Base-by-base conservation (phyloP, 208 protist genomes). In the Wallacemonas sp. region DNA sequence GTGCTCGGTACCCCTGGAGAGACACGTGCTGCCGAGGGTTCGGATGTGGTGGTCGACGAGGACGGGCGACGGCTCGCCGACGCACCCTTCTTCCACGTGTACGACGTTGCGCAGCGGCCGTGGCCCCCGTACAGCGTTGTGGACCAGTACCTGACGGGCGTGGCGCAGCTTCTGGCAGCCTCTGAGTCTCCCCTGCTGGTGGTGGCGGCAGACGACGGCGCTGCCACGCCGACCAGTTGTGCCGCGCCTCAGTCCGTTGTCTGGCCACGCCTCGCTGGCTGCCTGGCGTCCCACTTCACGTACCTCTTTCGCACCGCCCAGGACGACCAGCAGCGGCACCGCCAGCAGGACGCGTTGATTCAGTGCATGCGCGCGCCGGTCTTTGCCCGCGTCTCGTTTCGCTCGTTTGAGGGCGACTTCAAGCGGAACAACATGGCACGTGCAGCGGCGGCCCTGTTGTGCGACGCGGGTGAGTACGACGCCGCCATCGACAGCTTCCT, bases 401-500 rank as follows among this genome's bases (percentile, higher is more conserved):
- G 19, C 44, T 54, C 52, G 33, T 87, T 68, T 16, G 70, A 88
- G 55, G 47, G 66, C 2, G 78, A 85, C 43, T 81, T 90, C 54
- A 61, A 23, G 36, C 72, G 77, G 1, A 72, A 83, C 14, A 68
- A 72, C 56, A 90, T 95, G 84, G 62, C 68, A 0, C 80, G 85
- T 55, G 81, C 78, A 33, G 62, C 88, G 29, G 83, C 85, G 2
- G 76, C 78, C 17, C 52, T 95, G 17, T 44, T 77, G 19, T 85
- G 72, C 61, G 58, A 66, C 12, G 70, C 81, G 26, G 61, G 64
- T 26, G 48, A 81, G 27, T 95, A 83, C 49, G 41, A n/a, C 3
- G 76, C 85, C 24, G 83, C 79, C 14, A 92, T 95, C 54, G 76
- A 81, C 47, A 83, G 77, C 63, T 92, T 83, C 75, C 61, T 87